phyloP scores from a whole-genome alignment of 768 basidiomycete genomes.

The Cystobasidium ongulense region DNA sequence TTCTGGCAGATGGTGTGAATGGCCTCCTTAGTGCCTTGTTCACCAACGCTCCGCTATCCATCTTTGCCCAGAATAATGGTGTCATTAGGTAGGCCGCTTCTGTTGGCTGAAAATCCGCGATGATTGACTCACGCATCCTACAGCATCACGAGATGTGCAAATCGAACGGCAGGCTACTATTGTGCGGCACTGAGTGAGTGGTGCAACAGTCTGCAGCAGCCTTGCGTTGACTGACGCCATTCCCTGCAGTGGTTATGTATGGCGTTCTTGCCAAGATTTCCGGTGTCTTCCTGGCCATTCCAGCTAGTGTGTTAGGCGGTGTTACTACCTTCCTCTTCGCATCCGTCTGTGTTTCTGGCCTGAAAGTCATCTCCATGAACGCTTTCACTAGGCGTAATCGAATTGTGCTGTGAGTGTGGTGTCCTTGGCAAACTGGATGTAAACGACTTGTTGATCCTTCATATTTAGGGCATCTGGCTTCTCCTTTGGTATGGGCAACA shows the following conservation, averaged over 20 bases:
- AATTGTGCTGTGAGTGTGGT: slow-evolving; percentile 20
- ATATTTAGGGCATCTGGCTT: slow-evolving; percentile 55
- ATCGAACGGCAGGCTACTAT: slow-evolving; percentile 66
- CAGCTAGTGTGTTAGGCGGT: slow-evolving; percentile 63
- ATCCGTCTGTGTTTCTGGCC: slow-evolving; percentile 61
- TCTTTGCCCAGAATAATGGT: slow-evolving; percentile 57
- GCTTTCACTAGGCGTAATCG: slow-evolving; percentile 36
- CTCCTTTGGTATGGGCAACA: slow-evolving; percentile 62
- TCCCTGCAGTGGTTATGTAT: slow-evolving; percentile 23
- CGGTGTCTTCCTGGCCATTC: slow-evolving; percentile 75
- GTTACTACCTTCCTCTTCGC: slow-evolving; percentile 83
- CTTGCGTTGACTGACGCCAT: background rate
- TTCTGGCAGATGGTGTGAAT: slow-evolving; percentile 70
- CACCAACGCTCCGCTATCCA: slow-evolving; percentile 70
- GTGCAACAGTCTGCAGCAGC: background rate
- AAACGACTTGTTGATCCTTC: too few relatives aligned
- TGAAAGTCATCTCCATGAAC: slow-evolving; percentile 60
- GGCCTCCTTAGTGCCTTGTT: slow-evolving; percentile 71
- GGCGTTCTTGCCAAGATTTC: slow-evolving; percentile 73
- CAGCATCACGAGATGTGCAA: slow-evolving; percentile 77
- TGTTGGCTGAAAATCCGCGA: background rate
- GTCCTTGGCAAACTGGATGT: too few relatives aligned
- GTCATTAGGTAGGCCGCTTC: background rate
- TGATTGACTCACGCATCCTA: slow-evolving; percentile 43
- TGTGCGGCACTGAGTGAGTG: slow-evolving; percentile 56